Percentiles rank a stretch among this genome's conserved stretches.
These are phyloP conservation scores for Collybia sordida DNA, from an alignment of 768 basidiomycete genomes.

Conservation along the genomic window DNA sequence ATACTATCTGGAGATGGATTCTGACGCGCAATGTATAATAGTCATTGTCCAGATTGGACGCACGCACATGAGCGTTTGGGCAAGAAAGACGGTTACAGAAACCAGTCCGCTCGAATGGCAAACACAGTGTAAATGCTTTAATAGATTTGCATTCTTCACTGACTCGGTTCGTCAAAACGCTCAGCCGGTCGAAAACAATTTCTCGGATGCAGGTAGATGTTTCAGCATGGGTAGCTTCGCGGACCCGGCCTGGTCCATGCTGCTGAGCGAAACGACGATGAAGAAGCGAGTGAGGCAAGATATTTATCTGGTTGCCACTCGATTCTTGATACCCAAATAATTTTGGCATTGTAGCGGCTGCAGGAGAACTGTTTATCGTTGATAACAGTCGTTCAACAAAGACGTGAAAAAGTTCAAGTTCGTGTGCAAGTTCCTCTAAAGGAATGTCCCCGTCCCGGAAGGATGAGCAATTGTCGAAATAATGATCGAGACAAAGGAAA, in stretches of 20 bases:
- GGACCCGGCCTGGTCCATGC: too few relatives aligned
- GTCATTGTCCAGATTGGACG: slow-evolving; percentile 14
- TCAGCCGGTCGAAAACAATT: too few relatives aligned
- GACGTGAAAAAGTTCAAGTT: slow-evolving; percentile 29
- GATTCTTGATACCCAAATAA: too few relatives aligned
- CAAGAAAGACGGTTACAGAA: slow-evolving; percentile 34
- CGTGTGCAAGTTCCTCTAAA: slow-evolving; percentile 24
- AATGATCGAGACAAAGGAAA: slow-evolving; percentile 42
- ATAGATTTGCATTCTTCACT: slow-evolving; percentile 28
- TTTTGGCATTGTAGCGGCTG: too few relatives aligned
- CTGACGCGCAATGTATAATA: slow-evolving; percentile 42
- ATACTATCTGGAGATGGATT: slow-evolving; percentile 47
- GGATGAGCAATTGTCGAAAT: slow-evolving; percentile 27
- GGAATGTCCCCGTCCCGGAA: slow-evolving; percentile 20
- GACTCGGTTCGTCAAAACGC: slow-evolving; percentile 28
- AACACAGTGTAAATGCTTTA: slow-evolving; percentile 37
- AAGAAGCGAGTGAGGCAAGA: too few relatives aligned
- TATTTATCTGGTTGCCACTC: too few relatives aligned
- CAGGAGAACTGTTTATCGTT: too few relatives aligned
- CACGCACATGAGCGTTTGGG: slow-evolving; percentile 31
- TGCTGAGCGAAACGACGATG: too few relatives aligned
- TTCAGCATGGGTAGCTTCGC: slow-evolving; percentile 7
- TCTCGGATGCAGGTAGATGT: slow-evolving; percentile 20
- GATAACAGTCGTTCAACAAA: slow-evolving; percentile 33
- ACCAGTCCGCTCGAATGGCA: slow-evolving; percentile 26